Conservation (phyloP, 352 stramenopile genomes). For the Elongisporangium senticosum region DNA sequence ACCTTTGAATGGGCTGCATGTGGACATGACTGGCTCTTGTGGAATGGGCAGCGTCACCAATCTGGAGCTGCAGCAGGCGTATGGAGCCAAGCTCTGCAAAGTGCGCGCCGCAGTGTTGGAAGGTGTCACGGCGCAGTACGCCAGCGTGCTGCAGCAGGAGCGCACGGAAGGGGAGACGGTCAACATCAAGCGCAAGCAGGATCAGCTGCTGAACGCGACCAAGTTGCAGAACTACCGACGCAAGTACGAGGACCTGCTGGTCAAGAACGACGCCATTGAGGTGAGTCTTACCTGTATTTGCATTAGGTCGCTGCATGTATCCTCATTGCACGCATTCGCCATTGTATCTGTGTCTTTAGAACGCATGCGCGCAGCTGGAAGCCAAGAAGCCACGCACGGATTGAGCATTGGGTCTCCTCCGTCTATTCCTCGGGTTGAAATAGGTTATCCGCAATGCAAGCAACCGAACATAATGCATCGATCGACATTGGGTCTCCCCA, state of each 20-base stretch:
- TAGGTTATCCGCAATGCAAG: no score
- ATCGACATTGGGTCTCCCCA: neutral
- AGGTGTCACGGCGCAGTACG: slow-evolving; percentile 54
- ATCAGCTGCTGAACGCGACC: slow-evolving; percentile 53
- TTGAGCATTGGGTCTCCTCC: neutral
- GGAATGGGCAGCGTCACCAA: slow-evolving; percentile 40
- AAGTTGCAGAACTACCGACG: slow-evolving; percentile 55
- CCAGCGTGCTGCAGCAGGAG: slow-evolving; percentile 27
- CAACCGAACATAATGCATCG: neutral
- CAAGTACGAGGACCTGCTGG: slow-evolving; percentile 55
- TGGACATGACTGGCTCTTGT: slow-evolving; percentile 6
- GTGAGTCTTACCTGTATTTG: slow-evolving; percentile 7
- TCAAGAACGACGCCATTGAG: slow-evolving; percentile 63
- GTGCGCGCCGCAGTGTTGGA: slow-evolving; percentile 53
- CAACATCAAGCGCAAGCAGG: slow-evolving; percentile 61
- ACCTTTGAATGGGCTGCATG: slow-evolving; percentile 8
- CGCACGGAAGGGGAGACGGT: slow-evolving; percentile 38
- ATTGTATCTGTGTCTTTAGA: neutral
- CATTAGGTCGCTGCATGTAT: neutral
- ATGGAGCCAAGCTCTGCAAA: slow-evolving; percentile 66
- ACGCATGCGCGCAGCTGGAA: neutral
- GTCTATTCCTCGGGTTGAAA: no score
- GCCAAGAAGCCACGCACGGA: neutral
- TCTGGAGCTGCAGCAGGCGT: slow-evolving; percentile 71
- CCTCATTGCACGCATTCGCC: neutral